Evolutionary conservation across 176 grass and related monocot genomes (phyloP).

Genomic region (Rhynchospora breviuscula): DNA sequence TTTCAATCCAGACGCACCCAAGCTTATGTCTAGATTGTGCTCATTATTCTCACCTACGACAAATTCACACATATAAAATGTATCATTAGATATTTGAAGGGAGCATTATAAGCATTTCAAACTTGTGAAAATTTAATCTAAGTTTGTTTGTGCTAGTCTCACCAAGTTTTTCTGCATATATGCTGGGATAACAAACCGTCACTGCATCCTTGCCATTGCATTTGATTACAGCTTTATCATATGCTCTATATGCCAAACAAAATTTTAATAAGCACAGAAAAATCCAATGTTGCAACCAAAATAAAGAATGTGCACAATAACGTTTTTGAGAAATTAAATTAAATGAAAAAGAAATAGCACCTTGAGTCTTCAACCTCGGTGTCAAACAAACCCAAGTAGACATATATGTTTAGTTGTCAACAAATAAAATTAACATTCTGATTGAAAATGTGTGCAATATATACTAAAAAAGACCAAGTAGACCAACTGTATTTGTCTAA

Average conservation of each 20-base stretch:
- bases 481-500: slow-evolving; percentile 5
- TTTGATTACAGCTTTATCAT: slow-evolving; percentile 78
- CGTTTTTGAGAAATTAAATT: too few relatives aligned
- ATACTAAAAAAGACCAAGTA: not conserved
- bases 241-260: slow-evolving; percentile 42
- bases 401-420: slow-evolving; percentile 47
- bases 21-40: slow-evolving; percentile 80
- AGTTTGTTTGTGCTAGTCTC: slow-evolving; percentile 13
- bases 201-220: slow-evolving; percentile 82
- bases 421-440: not conserved
- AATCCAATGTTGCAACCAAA: not conserved
- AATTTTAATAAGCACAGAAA: not conserved
- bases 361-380: slow-evolving; percentile 84
- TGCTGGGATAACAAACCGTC: slow-evolving; percentile 62
- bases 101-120: too few relatives aligned
- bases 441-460: not conserved
- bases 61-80: not conserved
- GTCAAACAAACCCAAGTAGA: slow-evolving; percentile 80
- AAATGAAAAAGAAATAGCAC: slow-evolving; percentile 27
- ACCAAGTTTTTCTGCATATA: slow-evolving; percentile 58
- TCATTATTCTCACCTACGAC: slow-evolving; percentile 27
- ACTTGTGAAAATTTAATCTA: not conserved
- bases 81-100: not conserved
- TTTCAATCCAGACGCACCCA: slow-evolving; percentile 65
- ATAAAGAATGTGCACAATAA: not conserved